These are phyloP conservation scores for Fereydounia khargensis DNA, from an alignment of 1,284 basidiomycete species.

Conservation along the genomic window DNA sequence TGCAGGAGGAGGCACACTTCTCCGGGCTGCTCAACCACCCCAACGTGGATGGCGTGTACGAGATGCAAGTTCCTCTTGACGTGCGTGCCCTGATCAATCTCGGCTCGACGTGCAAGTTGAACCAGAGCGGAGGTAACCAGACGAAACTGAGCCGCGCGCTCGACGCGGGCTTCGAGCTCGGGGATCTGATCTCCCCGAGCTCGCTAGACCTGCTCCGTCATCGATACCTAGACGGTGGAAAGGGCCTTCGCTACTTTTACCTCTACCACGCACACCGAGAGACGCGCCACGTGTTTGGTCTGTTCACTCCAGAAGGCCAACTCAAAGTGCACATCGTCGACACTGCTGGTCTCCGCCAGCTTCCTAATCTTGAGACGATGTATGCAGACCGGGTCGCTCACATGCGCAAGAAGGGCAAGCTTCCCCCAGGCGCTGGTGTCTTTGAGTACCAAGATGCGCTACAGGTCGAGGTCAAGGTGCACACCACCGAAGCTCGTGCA, in stretches of 20 bases:
- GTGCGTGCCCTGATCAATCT: slow-evolving; percentile 79
- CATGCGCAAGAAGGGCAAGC: slow-evolving; percentile 40
- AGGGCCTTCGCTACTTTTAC: slow-evolving; percentile 77
- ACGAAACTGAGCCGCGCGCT: slow-evolving; percentile 80
- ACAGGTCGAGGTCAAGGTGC: slow-evolving; percentile 72
- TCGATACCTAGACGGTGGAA: slow-evolving; percentile 74
- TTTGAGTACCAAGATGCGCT: slow-evolving; percentile 72
- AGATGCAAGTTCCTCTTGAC: slow-evolving; percentile 83
- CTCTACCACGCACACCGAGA: slow-evolving; percentile 82
- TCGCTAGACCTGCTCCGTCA: slow-evolving; percentile 56
- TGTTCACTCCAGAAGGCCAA: slow-evolving; percentile 72
- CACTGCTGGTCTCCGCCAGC: slow-evolving; percentile 77
- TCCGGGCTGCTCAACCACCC: slow-evolving; percentile 88
- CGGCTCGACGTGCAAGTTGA: slow-evolving; percentile 76
- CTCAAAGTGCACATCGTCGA: slow-evolving; percentile 78
- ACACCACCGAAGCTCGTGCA: slow-evolving; percentile 74
- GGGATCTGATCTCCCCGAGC: slow-evolving; percentile 64
- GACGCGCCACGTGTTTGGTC: slow-evolving; percentile 81
- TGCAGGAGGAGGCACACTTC: slow-evolving; percentile 84
- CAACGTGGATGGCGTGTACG: slow-evolving; percentile 92
- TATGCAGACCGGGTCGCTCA: slow-evolving; percentile 67
- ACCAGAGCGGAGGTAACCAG: slow-evolving; percentile 62
- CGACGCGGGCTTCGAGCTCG: slow-evolving; percentile 78
- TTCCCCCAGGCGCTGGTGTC: slow-evolving; percentile 49
- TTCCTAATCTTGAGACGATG: slow-evolving; percentile 72